Base-by-base conservation (phyloP, 139 green algal species). In the Chlamydomonas incerta region DNA sequence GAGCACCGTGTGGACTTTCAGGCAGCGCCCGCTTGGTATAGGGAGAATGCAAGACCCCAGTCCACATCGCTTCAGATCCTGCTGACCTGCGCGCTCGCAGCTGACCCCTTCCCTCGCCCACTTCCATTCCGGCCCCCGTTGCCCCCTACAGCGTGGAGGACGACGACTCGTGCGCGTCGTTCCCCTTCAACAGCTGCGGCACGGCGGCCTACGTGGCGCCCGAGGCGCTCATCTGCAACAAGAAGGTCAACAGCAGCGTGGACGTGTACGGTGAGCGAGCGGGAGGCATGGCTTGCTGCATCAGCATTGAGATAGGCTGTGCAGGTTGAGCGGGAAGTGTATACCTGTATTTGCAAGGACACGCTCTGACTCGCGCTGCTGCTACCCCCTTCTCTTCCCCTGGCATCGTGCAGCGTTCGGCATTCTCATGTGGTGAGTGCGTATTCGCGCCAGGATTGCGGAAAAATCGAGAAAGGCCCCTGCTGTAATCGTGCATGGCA, bases 131-230 rank as follows among this genome's bases (percentile, higher is more conserved):
- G n/a, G 1, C 3, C 47, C 50, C 47, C 50, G 1, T 37, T 55
- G 20, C 66, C 52, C 10, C 57, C 58, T n/a, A 29, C 70, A 85
- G 91, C 1, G 91, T 94, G 28, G 89, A 92, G 82, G 91, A 94
- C 67, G 91, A 94, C 74, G 91, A 94, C 66, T 77, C 66, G 6
- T 88, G 87, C 83, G 74, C 81, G 13, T 90, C 81, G 20, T 94
- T 94, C 86, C 91, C 91, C 50, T 94, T 94, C 89, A 94, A 94
- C 83, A 87, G 66, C 74, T 94, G 91, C 75, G 91, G 91, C 74
- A 94, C 91, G 3, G 91, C 89, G 1, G 89, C 91, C 15, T 94
- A 94, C 72, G 89, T 94, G 33, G 91, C 91, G 6, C 91, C 91
- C 24, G 91, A 94, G 87, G 91, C 91, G 3, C 88, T 94, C 70